Percentiles rank a stretch among this genome's conserved stretches.
Evolutionary conservation across 176 grass and related monocot genomes (phyloP).

Genomic region (Raddia guianensis): DNA sequence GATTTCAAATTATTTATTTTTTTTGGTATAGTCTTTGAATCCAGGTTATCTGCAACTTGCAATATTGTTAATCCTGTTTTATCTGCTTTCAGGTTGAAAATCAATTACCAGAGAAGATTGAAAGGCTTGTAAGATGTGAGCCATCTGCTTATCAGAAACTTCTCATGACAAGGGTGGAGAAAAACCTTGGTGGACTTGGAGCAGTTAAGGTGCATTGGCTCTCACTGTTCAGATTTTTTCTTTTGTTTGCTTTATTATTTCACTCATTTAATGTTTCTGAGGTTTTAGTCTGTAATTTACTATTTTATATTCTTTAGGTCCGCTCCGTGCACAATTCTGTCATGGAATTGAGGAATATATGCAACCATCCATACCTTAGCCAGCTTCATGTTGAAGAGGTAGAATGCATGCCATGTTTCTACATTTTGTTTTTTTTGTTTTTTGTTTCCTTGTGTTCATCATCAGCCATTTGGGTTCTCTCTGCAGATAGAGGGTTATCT

Average conservation of each 20-base stretch:
- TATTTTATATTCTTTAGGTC: conserved; percentile 53
- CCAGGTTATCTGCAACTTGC: conserved; percentile 13
- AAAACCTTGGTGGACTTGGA: conserved; percentile 92
- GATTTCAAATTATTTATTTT: conserved; percentile 2
- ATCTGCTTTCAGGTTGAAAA: conserved; percentile 76
- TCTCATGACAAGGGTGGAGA: conserved; percentile 93
- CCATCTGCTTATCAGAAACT: conserved; percentile 99
- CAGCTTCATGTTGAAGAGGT: conserved; percentile 96
- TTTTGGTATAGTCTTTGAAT: conserved; percentile 7
- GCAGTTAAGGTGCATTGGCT: conserved; percentile 63
- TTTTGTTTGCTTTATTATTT: conserved; percentile 36
- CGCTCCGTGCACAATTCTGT: conserved; percentile 96
- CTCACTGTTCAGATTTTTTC: conserved; percentile 29
- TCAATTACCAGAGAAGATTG: conserved; percentile 91
- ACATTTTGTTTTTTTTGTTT: conserved; percentile 26
- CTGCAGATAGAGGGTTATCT: conserved; percentile 83
- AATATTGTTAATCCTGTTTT: conserved; percentile 42
- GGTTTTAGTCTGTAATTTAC: conserved; percentile 25
- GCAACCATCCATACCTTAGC: conserved; percentile 98
- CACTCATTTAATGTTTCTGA: conserved; percentile 29
- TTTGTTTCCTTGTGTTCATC: conserved; percentile 7
- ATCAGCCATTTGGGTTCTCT: conserved; percentile 39
- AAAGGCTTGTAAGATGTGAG: conserved; percentile 96
- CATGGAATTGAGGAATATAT: conserved; percentile 98
- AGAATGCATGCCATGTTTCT: conserved; percentile 18